Evolutionary conservation across 1,284 basidiomycete genomes (phyloP).

Genomic region (Heterobasidion irregulare): DNA sequence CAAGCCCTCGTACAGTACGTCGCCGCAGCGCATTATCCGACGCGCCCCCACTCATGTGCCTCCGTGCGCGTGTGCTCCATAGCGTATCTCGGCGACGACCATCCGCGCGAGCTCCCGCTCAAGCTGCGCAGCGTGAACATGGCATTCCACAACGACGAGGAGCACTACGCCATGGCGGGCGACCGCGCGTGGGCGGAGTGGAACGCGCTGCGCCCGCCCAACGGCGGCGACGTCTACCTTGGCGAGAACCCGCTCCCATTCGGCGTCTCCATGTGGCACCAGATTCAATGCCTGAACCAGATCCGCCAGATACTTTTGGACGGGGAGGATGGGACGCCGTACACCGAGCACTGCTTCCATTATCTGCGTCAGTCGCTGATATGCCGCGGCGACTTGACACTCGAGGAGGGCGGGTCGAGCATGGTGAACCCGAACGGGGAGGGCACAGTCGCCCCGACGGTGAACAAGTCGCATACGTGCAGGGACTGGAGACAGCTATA

Average conservation of each 20-base stretch:
- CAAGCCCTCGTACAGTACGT: neutral
- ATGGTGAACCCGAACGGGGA: too few species aligned
- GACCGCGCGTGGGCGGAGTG: neutral
- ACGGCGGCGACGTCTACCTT: neutral
- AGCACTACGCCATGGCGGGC: neutral
- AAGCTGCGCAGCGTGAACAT: neutral
- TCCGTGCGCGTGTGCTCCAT: neutral
- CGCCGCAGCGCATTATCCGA: too few species aligned
- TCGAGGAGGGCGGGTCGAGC: neutral
- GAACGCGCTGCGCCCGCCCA: neutral
- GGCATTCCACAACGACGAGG: neutral
- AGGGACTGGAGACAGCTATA: neutral
- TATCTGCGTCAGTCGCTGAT: neutral
- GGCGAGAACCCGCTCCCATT: conserved; percentile 1
- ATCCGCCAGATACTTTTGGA: conserved; percentile 1
- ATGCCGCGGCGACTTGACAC: neutral
- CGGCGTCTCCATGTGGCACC: conserved; percentile 6
- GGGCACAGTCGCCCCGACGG: neutral
- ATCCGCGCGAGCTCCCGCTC: neutral
- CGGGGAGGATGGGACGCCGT: neutral
- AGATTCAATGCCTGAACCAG: conserved; percentile 8
- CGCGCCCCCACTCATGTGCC: neutral
- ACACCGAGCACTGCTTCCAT: neutral
- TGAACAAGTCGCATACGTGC: neutral
- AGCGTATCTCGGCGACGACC: neutral